Conservation (phyloP, 2,329 filamentous ascomycete species). For the Fusarium guadeloupense region DNA sequence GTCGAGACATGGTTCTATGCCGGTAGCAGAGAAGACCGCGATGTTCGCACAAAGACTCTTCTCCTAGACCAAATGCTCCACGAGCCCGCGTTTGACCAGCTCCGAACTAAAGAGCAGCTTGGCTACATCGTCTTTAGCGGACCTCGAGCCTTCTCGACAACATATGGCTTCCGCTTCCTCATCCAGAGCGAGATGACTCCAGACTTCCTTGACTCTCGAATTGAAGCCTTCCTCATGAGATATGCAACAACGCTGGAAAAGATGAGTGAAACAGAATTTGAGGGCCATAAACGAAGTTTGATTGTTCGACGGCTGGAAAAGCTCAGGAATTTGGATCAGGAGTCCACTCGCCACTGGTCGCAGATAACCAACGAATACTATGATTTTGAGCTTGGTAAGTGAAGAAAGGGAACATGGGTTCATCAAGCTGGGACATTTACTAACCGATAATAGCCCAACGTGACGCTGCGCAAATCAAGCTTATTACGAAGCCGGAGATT, state of each 20-base stretch:
- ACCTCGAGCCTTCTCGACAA: conserved; percentile 74
- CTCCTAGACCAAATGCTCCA: conserved; percentile 90
- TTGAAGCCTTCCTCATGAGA: conserved; percentile 81
- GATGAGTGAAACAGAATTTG: conserved; percentile 87
- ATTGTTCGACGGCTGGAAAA: conserved; percentile 90
- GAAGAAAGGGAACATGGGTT: not conserved
- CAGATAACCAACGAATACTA: conserved; percentile 88
- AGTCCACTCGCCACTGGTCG: conserved; percentile 83
- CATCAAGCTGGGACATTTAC: not conserved
- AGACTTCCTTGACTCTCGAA: conserved; percentile 84
- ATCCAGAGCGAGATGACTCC: conserved; percentile 92
- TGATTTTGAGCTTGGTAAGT: conserved; percentile 85
- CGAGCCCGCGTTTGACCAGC: conserved; percentile 92
- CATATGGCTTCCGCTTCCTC: conserved; percentile 85
- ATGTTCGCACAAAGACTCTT: conserved; percentile 77
- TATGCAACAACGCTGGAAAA: conserved; percentile 73
- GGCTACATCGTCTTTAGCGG: conserved; percentile 96
- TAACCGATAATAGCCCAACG: conserved; percentile 65
- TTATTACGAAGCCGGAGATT: conserved; percentile 81
- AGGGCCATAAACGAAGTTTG: conserved; percentile 88
- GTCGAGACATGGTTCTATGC: conserved; percentile 81
- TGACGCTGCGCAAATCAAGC: conserved; percentile 79
- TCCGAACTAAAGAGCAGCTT: conserved; percentile 96
- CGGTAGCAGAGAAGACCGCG: conserved; percentile 74
- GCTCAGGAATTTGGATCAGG: conserved; percentile 88